Evolutionary conservation across 2,329 filamentous ascomycete genomes (phyloP), one percentile per base, ranked within the genome.

Genomic region (Pseudopyricularia cyperi): DNA sequence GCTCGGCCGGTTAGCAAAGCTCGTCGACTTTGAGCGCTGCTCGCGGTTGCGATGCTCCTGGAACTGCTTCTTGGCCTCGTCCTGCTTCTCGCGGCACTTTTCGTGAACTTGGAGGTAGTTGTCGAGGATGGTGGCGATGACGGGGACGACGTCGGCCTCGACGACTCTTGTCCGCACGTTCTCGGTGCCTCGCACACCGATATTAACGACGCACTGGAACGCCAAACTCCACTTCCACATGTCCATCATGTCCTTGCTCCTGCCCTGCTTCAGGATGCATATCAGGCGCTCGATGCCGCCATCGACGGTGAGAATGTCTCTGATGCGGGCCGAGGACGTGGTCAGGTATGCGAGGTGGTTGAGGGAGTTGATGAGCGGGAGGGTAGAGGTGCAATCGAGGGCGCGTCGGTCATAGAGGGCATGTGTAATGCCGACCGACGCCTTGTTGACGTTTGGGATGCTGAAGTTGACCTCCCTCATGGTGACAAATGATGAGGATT

Each of bases 201-300:
- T 97, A 68, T 98, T 98, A 65, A 98, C 93, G 57, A 97, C 90
- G 67, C 93, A 98, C 69, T 97, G 93, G 68, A 98, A 98, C 51
- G 93, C 93, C 56, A 98, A 77, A 64, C 96, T 98, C 93, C 93
- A 98, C 71, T 97, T 97, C 93, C 93, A 98, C 87, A 95, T 95
- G 67, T 96, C 91, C 91, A 97, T 96, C 83, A 96, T 85, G 66
- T 98, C 91, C 69, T 90, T 94, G 71, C 88, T 96, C 65, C 93
- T 80, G 57, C 93, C 93, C 69, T 95, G 89, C 70, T 98, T 98
- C 67, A 98, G 80, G 64, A 98, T 96, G 77, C 89, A 96, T 65
- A 98, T 88, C 60, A 98, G 75, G 58, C 91, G 77, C 73, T 98
- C 93, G 67, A 98, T 93, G 56, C 93, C 93, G 69, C 93, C 93